Percentiles rank a stretch among this genome's conserved stretches.
phyloP scores from a whole-genome alignment of 371 early-diverging fungal genomes.

The Mortierella sp. region DNA sequence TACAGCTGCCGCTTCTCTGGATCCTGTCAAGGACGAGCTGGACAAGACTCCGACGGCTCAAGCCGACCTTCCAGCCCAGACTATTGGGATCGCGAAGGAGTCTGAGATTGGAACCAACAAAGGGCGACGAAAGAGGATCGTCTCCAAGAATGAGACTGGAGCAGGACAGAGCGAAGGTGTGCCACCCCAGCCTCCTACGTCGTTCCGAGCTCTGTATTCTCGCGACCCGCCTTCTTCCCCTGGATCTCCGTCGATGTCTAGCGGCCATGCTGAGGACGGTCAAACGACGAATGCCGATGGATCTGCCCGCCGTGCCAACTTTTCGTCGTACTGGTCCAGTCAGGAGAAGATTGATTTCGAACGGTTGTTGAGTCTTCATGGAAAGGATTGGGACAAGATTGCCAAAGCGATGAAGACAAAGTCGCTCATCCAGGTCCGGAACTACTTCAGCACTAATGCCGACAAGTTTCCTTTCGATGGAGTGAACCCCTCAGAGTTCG shows the following conservation, averaged over 20 bases:
- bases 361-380: conserved; percentile 70
- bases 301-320: conserved; percentile 24
- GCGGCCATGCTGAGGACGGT: conserved; percentile 16
- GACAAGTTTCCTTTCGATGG: conserved; percentile 74
- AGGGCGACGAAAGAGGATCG: conserved; percentile 23
- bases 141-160: conserved; percentile 34
- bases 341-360: conserved; percentile 82
- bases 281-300: conserved; percentile 19
- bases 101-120: conserved; percentile 20
- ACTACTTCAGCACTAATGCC: conserved; percentile 81
- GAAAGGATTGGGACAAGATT: conserved; percentile 85
- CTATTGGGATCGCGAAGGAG: conserved; percentile 11
- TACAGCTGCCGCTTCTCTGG: background rate
- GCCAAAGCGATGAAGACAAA: conserved; percentile 82
- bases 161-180: conserved; percentile 5
- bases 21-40: conserved; percentile 27
- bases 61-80: background rate
- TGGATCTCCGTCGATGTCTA: conserved; percentile 22
- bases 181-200: conserved; percentile 17
- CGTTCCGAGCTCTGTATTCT: conserved; percentile 50
- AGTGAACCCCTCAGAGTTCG: conserved; percentile 31
- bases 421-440: conserved; percentile 87
- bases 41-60: background rate
- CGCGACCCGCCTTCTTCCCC: conserved; percentile 37
- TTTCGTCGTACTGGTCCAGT: conserved; percentile 91